These are phyloP conservation scores for Candida methanosorbosa DNA, from an alignment of 805 yeast genomes.

Conservation along the genomic window DNA sequence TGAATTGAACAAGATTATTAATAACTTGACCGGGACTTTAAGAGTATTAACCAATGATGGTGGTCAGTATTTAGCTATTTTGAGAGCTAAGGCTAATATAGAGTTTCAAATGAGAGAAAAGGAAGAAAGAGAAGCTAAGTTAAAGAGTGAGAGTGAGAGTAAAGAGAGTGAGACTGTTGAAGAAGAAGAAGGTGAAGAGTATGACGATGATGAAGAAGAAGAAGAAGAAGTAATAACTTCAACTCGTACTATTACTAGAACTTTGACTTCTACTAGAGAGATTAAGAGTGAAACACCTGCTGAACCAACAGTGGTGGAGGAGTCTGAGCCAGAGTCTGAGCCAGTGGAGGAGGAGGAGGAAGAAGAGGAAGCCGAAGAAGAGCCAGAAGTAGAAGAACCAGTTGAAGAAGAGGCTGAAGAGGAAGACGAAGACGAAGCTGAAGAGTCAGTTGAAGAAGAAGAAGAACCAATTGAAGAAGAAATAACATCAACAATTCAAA, in stretches of 20 bases:
- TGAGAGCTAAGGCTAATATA: constrained; percentile 50
- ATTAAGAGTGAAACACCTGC: neutral
- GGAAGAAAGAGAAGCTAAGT: constrained; percentile 21
- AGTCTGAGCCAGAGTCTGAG: neutral
- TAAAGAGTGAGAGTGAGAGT: neutral
- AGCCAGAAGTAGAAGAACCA: constrained; percentile 18
- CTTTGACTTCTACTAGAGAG: neutral
- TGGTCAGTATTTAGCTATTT: constrained; percentile 47
- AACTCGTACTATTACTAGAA: neutral
- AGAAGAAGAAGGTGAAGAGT: neutral
- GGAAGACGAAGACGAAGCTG: constrained; percentile 17
- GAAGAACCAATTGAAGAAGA: constrained; percentile 5
- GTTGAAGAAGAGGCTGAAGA: constrained; percentile 22
- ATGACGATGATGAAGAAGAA: constrained; percentile 3
- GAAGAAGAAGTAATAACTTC: neutral
- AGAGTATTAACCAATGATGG: constrained; percentile 47
- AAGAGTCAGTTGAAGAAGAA: constrained; percentile 1
- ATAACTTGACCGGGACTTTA: constrained; percentile 35
- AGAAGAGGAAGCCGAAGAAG: constrained; percentile 6
- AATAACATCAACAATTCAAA: no score
- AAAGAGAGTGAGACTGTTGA: neutral
- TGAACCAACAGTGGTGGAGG: neutral
- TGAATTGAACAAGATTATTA: constrained; percentile 22
- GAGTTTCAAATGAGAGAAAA: constrained; percentile 48
- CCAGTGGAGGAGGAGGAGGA: constrained; percentile 2